A percentile compares a stretch with the other conserved stretches of the same genome.
These are phyloP conservation scores for Sonneratia alba DNA, from an alignment of 345 rosid genomes.

Conservation along the genomic window DNA sequence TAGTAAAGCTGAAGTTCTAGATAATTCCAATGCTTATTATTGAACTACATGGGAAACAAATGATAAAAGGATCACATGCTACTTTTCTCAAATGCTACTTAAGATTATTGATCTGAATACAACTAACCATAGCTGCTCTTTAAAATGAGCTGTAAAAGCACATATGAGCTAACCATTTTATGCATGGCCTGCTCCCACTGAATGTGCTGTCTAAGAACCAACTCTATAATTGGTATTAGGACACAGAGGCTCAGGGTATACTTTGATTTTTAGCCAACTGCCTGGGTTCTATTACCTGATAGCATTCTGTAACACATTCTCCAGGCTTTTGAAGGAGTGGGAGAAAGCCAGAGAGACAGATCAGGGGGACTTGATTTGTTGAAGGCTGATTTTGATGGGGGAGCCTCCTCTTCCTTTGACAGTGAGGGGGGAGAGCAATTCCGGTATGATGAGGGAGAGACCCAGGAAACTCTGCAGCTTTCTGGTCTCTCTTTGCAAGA, in stretches of 20 bases:
- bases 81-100: neutral
- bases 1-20: neutral
- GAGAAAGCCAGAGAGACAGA: conserved; percentile 56
- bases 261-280: neutral
- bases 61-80: neutral
- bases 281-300: neutral
- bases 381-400: conserved; percentile 37
- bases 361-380: conserved; percentile 43
- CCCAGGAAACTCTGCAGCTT: conserved; percentile 25
- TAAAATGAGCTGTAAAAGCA: neutral
- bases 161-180: neutral
- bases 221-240: neutral
- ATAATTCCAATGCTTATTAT: neutral
- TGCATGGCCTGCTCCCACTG: neutral
- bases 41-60: neutral
- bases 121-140: neutral
- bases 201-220: neutral
- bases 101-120: neutral
- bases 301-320: neutral
- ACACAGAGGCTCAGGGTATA: neutral
- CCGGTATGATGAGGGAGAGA: conserved; percentile 29
- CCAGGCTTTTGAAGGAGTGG: conserved; percentile 70
- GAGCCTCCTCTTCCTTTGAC: conserved; percentile 30
- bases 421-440: conserved; percentile 35
- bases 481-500: conserved; percentile 39